phyloP scores from a whole-genome alignment of 2,329 filamentous ascomycete species.

The Sphaerostilbella broomeana region DNA sequence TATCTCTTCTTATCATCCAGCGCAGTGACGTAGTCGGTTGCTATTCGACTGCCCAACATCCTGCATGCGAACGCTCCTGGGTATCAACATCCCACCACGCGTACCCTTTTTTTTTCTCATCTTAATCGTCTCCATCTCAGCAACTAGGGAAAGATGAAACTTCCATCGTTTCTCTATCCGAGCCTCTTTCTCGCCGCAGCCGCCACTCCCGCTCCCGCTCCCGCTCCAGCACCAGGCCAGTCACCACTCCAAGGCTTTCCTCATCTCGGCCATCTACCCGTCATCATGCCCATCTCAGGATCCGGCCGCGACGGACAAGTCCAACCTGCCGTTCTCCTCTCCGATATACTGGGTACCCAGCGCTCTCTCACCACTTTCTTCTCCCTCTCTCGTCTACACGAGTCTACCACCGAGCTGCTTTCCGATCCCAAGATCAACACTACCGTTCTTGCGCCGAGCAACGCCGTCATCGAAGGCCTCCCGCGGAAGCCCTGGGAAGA shows the following conservation, averaged over 20 bases:
- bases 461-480: constrained; percentile 69
- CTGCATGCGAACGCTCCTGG: too few species aligned
- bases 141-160: constrained; percentile 6
- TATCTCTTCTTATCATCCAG: too few species aligned
- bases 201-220: constrained; percentile 6
- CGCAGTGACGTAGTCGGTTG: too few species aligned
- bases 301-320: constrained; percentile 19
- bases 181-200: not conserved
- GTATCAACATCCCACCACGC: not conserved
- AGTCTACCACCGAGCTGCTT: constrained; percentile 61
- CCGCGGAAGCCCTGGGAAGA: constrained; percentile 85
- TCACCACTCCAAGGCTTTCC: constrained; percentile 11
- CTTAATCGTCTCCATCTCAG: not conserved
- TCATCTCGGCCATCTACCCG: constrained; percentile 19
- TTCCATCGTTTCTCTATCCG: constrained; percentile 1
- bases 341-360: constrained; percentile 76
- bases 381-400: constrained; percentile 69
- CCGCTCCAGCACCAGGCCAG: constrained; percentile 9
- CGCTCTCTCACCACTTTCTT: constrained; percentile 80
- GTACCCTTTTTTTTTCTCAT: not conserved
- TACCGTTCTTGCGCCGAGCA: constrained; percentile 81
- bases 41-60: too few species aligned
- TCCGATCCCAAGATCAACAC: constrained; percentile 61
- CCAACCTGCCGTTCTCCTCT: constrained; percentile 58
- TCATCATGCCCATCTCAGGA: constrained; percentile 22